Evolutionary conservation across 2,329 filamentous ascomycete species (phyloP), one percentile per base, ranked within the genome.

Genomic region (Huntiella abstrusa): DNA sequence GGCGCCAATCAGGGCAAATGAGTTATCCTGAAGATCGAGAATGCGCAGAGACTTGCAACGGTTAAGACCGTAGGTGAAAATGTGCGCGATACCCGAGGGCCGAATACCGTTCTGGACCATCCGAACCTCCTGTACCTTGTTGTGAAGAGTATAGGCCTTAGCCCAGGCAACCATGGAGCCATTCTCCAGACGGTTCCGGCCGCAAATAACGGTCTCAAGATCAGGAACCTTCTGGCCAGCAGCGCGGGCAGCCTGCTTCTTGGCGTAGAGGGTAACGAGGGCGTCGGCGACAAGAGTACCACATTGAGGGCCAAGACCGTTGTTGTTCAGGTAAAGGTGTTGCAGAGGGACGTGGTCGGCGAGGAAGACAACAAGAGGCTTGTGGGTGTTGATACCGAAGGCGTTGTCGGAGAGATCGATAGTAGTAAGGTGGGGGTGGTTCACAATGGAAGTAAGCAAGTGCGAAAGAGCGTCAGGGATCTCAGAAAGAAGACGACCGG

Each of bases 61-160:
- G 52, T 70, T 74, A 45, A 98, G 69, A 51, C 91, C 91, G 45
- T 87, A 70, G 51, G 74, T 77, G 52, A 98, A 67, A 48, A 98
- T 68, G 53, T 80, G 73, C 41, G 78, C 78, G 57, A 96, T 91
- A 51, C 91, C 91, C 62, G 96, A 86, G 59, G 88, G 84, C 38
- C 91, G 75, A 55, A 98, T 98, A 45, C 91, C 91, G 60, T 98
- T 96, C 64, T 96, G 91, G 19, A 93, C 85, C 91, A 98, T 96
- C 70, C 88, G 92, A 54, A 98, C 75, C 49, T 77, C 77, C 63
- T 80, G 82, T 52, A 98, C 73, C 48, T 81, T 80, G 53, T 73
- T 77, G 59, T 96, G 85, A 49, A 88, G 78, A 56, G 77, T 76
- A 61, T 84, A 95, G 1, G 85, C 73, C 60, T 80, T 82, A 37